These are phyloP conservation scores for Phytopythium kandeliae DNA, from an alignment of 352 stramenopile genomes.

Conservation along the genomic window DNA sequence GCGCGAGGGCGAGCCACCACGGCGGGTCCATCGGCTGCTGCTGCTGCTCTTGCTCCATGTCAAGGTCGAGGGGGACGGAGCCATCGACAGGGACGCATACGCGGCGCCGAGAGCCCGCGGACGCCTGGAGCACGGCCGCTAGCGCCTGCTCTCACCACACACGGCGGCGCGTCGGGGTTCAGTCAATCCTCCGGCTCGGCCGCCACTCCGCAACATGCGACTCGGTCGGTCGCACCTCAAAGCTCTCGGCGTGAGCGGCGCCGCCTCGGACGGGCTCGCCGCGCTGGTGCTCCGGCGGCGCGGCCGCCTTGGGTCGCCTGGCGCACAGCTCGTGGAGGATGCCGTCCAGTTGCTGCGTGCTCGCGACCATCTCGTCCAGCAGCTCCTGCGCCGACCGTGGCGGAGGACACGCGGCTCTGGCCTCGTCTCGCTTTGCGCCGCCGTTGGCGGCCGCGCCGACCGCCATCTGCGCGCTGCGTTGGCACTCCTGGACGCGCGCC, in stretches of 20 bases:
- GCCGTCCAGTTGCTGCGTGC: constrained; percentile 29
- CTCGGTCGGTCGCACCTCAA: too few relatives aligned
- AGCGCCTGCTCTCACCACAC: not conserved
- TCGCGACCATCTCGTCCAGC: constrained; percentile 21
- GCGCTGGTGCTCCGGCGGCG: not conserved
- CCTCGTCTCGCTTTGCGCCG: not conserved
- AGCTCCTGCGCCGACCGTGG: constrained; percentile 1
- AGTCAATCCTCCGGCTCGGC: too few relatives aligned
- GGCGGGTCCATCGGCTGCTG: not conserved
- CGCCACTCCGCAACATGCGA: too few relatives aligned
- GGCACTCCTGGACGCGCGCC: too few relatives aligned
- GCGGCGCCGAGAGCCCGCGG: not conserved
- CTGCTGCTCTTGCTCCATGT: not conserved
- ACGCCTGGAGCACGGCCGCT: not conserved
- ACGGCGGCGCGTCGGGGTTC: too few relatives aligned
- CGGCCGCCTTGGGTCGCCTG: not conserved
- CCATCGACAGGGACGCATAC: not conserved
- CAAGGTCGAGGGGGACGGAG: not conserved
- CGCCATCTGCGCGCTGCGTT: too few relatives aligned
- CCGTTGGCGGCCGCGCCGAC: not conserved
- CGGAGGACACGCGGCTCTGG: not conserved
- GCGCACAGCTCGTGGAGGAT: constrained; percentile 44
- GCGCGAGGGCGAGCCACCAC: not conserved
- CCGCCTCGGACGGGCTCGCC: not conserved
- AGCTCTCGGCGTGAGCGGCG: not conserved